phyloP scores from a whole-genome alignment of 306 rosid species.

The Cicer pinnatifidum region DNA sequence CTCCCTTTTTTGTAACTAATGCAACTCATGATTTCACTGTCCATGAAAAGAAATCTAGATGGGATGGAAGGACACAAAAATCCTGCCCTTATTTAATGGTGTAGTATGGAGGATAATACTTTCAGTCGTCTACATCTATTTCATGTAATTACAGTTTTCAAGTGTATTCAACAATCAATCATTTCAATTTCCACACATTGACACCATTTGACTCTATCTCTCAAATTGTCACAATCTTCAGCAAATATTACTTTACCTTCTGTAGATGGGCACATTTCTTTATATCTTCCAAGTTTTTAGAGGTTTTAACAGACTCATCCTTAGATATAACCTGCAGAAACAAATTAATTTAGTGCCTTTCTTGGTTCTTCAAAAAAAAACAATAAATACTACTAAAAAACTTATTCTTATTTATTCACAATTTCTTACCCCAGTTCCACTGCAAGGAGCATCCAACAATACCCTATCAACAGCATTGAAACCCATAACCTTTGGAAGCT shows the following conservation, averaged over 20 bases:
- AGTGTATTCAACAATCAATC: neutral
- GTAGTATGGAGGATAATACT: neutral
- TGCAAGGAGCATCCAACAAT: slow-evolving; percentile 97
- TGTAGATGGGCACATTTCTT: slow-evolving; percentile 77
- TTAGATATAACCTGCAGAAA: slow-evolving; percentile 87
- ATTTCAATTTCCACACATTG: neutral
- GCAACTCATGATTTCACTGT: neutral
- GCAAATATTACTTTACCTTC: slow-evolving; percentile 60
- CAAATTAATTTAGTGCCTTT: slow-evolving; percentile 2
- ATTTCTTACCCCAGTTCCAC: slow-evolving; percentile 93
- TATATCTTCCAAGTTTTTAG: slow-evolving; percentile 80
- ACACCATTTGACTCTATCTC: slow-evolving; percentile 23
- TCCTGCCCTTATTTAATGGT: neutral
- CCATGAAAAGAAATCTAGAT: neutral
- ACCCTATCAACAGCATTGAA: slow-evolving; percentile 79
- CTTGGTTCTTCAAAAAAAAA: neutral
- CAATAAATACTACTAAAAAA: neutral
- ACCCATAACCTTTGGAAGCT: slow-evolving; percentile 94
- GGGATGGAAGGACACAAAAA: neutral
- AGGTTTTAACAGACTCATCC: slow-evolving; percentile 87
- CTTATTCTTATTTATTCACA: neutral
- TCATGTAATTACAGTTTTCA: neutral
- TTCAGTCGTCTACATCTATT: slow-evolving; percentile 13
- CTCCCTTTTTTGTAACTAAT: neutral
- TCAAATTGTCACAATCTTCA: slow-evolving; percentile 5